Base-by-base conservation (phyloP, 1,284 basidiomycete species). In the Trichosporon inkin region DNA sequence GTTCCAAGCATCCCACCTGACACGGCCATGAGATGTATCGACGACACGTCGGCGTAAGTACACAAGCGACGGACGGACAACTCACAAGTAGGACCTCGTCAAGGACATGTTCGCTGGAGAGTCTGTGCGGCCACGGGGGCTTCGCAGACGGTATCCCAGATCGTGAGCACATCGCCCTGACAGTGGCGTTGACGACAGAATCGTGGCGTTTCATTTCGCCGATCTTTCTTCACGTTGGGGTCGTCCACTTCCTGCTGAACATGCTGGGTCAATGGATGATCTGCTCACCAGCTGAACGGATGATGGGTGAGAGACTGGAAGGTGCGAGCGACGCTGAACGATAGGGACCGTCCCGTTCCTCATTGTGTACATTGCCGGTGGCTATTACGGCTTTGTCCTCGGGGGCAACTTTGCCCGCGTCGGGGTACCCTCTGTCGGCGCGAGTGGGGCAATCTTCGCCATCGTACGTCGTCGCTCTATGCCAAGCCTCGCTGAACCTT, bases 401-500 rank as follows among this genome's bases (percentile, higher is more conserved):
- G 93, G 94, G 24, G 92, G 90, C 4, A 97, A 95, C 75, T 93
- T 97, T 74, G 82, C 91, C 0, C 80, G 96, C 16, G 88, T 92
- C 3, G 92, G 91, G 16, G 80, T 88, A n/a, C 92, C 94, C 0
- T 91, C 90, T n/a, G 83, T 93, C 1, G 95, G 95, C 49, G 95
- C 94, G 0, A 89, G 87, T 68, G 93, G 95, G 8, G 92, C 93
- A 0, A 91, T 98, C 58, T 96, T 97, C 62, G 92, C 92, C 2
- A 91, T 90, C 13, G 74, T 72, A 22, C 47, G 34, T 20, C 35
- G 24, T 36, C 6, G 34, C 10, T 1, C 10, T 17, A 1, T 10
- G 20, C 10, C 34, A 5, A 1, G 19, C n/a, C 37, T 67, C 67
- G 37, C 66, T 37, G 10, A 3, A 14, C n/a, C 10, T 10, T 36